These are phyloP conservation scores for Fusarium tricinctum DNA, from an alignment of 2,329 filamentous ascomycete species.

Conservation along the genomic window DNA sequence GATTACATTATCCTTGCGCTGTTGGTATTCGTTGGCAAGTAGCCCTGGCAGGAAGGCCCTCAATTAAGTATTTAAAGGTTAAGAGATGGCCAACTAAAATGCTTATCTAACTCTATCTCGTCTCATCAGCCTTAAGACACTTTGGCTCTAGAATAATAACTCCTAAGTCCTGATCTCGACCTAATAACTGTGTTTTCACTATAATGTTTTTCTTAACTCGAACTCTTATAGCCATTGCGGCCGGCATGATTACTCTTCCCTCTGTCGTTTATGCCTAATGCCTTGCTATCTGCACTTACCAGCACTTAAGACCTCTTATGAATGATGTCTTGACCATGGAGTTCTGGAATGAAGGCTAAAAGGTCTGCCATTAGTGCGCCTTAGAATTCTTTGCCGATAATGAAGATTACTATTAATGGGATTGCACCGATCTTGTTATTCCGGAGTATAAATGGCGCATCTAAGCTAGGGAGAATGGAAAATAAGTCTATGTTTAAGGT, in stretches of 20 bases:
- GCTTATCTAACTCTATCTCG: too few species aligned
- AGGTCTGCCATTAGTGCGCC: slow-evolving; percentile 3
- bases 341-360: slow-evolving; percentile 1
- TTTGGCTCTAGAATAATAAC: too few species aligned
- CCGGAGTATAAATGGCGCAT: neutral
- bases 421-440: neutral
- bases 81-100: too few species aligned
- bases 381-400: slow-evolving; percentile 1
- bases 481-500: neutral
- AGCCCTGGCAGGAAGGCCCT: too few species aligned
- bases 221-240: neutral
- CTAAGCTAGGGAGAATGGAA: slow-evolving; percentile 1
- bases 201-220: neutral
- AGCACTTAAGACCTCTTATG: neutral
- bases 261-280: neutral
- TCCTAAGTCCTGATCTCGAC: too few species aligned
- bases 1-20: too few species aligned
- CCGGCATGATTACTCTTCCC: neutral
- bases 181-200: neutral
- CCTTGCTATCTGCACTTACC: neutral
- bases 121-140: too few species aligned
- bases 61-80: too few species aligned
- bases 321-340: slow-evolving; percentile 1
- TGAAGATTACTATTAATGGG: slow-evolving; percentile 3
- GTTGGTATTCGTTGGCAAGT: too few species aligned